Conservation (phyloP, 2,329 filamentous ascomycete genomes). For the Diplodia mutila region DNA sequence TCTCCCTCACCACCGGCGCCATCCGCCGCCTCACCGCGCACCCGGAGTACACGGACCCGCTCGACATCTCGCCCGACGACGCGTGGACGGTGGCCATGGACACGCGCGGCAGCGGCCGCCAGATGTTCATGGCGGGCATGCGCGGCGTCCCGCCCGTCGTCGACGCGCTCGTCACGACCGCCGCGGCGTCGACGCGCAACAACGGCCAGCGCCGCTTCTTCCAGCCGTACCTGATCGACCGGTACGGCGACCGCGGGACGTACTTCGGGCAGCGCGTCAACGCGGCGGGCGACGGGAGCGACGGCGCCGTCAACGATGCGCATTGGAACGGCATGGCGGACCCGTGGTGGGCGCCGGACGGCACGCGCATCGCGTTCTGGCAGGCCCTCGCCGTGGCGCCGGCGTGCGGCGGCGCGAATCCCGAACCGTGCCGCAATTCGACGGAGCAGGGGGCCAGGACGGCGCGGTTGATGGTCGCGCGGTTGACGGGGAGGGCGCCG, state of each 20-base stretch:
- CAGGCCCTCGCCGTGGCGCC: constrained; percentile 46
- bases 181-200: no score
- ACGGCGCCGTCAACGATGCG: constrained; percentile 49
- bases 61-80: constrained; percentile 49
- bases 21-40: constrained; percentile 50
- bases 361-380: constrained; percentile 50
- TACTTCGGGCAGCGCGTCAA: constrained; percentile 54
- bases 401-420: constrained; percentile 50
- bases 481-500: constrained; percentile 41
- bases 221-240: constrained; percentile 50
- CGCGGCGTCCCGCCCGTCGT: constrained; percentile 49
- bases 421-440: constrained; percentile 47
- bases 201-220: no score
- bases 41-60: constrained; percentile 51
- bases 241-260: constrained; percentile 48
- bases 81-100: constrained; percentile 51
- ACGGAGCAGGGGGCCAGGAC: constrained; percentile 45
- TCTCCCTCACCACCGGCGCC: constrained; percentile 45
- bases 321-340: constrained; percentile 56
- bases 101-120: constrained; percentile 47
- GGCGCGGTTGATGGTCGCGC: constrained; percentile 50
- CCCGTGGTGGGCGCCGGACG: constrained; percentile 48
- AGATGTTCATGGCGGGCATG: constrained; percentile 50
- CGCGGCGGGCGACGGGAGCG: constrained; percentile 34
- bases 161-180: constrained; percentile 44